Percentiles rank a stretch among this genome's conserved stretches.
These are phyloP conservation scores for Chalciporus piperatus DNA, from an alignment of 768 basidiomycete genomes.

Conservation along the genomic window DNA sequence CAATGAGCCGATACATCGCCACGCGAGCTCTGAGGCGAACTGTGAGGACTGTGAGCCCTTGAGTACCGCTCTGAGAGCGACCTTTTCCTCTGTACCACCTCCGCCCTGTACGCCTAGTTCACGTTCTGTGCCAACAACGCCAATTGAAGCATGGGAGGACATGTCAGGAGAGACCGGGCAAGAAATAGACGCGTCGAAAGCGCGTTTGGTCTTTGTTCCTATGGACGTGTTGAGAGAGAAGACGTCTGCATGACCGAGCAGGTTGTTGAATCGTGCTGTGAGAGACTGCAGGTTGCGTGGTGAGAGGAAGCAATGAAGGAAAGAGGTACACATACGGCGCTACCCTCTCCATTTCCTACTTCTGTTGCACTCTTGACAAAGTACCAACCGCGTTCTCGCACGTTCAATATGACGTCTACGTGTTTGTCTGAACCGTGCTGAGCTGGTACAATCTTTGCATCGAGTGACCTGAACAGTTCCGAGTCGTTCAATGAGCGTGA, in stretches of 20 bases:
- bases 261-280: constrained; percentile 79
- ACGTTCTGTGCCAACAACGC: constrained; percentile 69
- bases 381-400: constrained; percentile 72
- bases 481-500: constrained; percentile 65
- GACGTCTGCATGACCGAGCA: constrained; percentile 88
- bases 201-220: constrained; percentile 83
- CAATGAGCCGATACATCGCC: constrained; percentile 72
- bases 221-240: constrained; percentile 79
- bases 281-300: constrained; percentile 49
- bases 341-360: constrained; percentile 90
- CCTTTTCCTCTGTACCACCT: constrained; percentile 32
- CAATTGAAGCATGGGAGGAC: constrained; percentile 65
- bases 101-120: constrained; percentile 51
- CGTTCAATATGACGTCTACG: constrained; percentile 77
- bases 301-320: not conserved
- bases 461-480: constrained; percentile 71
- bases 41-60: constrained; percentile 32
- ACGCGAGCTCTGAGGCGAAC: constrained; percentile 77
- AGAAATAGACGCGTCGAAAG: constrained; percentile 69
- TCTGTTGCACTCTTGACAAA: constrained; percentile 85
- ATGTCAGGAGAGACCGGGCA: constrained; percentile 63
- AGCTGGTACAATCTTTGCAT: constrained; percentile 59
- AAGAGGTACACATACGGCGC: constrained; percentile 59
- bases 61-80: constrained; percentile 69
- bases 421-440: constrained; percentile 54